These are phyloP conservation scores for Phialophora chinensis DNA, from an alignment of 2,329 filamentous ascomycete genomes.

Conservation along the genomic window DNA sequence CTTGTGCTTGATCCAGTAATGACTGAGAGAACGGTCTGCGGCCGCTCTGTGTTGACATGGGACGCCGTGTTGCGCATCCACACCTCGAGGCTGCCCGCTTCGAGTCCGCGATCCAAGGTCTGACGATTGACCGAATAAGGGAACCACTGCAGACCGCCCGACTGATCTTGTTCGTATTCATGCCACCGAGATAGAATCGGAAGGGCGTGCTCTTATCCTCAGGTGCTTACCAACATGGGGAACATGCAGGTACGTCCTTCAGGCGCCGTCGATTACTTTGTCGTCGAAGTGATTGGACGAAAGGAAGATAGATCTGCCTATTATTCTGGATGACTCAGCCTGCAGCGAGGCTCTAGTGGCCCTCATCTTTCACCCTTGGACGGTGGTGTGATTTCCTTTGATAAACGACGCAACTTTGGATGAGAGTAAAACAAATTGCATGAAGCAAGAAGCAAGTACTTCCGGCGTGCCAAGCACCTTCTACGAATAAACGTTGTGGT, in stretches of 20 bases:
- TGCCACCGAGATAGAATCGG: slow-evolving; percentile 6
- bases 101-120: not conserved
- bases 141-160: slow-evolving; percentile 4
- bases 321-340: slow-evolving; percentile 9
- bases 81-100: not conserved
- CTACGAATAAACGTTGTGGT: not conserved
- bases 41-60: slow-evolving; percentile 8
- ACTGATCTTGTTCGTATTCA: slow-evolving; percentile 18
- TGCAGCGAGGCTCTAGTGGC: not conserved
- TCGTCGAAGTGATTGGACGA: slow-evolving; percentile 6
- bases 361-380: not conserved
- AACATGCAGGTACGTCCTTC: slow-evolving; percentile 3
- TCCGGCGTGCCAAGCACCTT: not conserved
- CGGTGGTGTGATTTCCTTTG: not conserved
- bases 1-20: slow-evolving; percentile 17
- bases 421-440: not conserved
- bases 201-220: not conserved
- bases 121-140: not conserved
- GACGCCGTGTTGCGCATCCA: not conserved
- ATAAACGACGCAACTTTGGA: not conserved
- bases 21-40: slow-evolving; percentile 14
- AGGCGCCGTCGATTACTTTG: slow-evolving; percentile 13
- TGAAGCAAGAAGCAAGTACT: not conserved
- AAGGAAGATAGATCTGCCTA: slow-evolving; percentile 10
- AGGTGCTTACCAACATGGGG: slow-evolving; percentile 13